Evolutionary conservation across 75 land plant genomes (phyloP).

Genomic region (Selaginella tamariscina): DNA sequence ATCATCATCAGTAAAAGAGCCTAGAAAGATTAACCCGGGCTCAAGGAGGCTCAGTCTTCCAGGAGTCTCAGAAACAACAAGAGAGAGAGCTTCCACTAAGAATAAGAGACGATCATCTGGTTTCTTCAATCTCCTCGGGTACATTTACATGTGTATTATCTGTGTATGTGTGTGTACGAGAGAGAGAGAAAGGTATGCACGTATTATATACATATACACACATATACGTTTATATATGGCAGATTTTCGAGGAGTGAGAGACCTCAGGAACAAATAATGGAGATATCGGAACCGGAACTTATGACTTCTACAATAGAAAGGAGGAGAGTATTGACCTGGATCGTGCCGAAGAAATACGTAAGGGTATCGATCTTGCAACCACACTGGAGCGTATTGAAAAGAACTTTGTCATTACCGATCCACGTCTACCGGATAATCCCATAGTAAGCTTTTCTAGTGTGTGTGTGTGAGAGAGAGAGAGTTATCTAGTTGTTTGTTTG

Average conservation of each 20-base stretch:
- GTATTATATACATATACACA: not conserved
- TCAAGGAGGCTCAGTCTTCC: slow-evolving; percentile 18
- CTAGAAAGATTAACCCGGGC: slow-evolving; percentile 26
- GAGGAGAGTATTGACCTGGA: slow-evolving; percentile 5
- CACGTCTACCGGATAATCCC: slow-evolving; percentile 71
- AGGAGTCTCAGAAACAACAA: slow-evolving; percentile 29
- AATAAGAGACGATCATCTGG: slow-evolving; percentile 29
- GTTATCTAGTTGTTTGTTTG: too few relatives aligned
- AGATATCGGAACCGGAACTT: not conserved
- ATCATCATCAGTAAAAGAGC: slow-evolving; percentile 18
- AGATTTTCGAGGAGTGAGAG: not conserved
- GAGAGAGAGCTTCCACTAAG: slow-evolving; percentile 33
- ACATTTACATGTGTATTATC: not conserved
- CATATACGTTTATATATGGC: not conserved
- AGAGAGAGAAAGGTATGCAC: not conserved
- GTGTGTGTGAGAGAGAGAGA: too few relatives aligned
- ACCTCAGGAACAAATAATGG: not conserved
- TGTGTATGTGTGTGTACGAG: not conserved
- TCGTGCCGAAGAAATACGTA: slow-evolving; percentile 36
- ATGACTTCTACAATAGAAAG: not conserved
- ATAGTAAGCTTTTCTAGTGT: slow-evolving; percentile 63
- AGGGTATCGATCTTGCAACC: slow-evolving; percentile 66
- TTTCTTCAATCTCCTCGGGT: slow-evolving; percentile 28
- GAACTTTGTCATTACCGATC: slow-evolving; percentile 79
- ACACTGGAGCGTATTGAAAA: slow-evolving; percentile 77